phyloP scores from a whole-genome alignment of 768 basidiomycete species.

The Leucocoprinus birnbaumii region DNA sequence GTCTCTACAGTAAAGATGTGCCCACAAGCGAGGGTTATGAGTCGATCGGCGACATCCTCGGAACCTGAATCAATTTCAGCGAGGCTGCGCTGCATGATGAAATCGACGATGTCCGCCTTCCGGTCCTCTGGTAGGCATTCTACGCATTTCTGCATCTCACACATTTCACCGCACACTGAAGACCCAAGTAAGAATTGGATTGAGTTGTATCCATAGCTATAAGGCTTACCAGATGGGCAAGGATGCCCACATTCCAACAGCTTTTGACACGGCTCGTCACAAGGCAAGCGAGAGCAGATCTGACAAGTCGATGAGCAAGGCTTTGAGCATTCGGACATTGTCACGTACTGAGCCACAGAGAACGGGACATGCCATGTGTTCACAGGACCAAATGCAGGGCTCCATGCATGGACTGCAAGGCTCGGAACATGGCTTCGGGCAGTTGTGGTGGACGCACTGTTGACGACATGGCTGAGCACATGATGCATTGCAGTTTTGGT shows the following conservation, averaged over 20 bases:
- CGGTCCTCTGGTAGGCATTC: conserved; percentile 39
- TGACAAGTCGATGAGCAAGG: conserved; percentile 19
- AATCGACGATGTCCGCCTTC: conserved; percentile 49
- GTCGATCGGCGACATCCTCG: conserved; percentile 23
- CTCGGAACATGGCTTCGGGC: conserved; percentile 37
- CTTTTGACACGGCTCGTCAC: conserved; percentile 50
- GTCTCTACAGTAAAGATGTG: conserved; percentile 74
- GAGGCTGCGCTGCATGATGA: conserved; percentile 52
- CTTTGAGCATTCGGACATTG: background rate
- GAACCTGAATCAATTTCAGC: conserved; percentile 40
- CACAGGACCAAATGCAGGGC: conserved; percentile 58
- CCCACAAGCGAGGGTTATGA: conserved; percentile 63
- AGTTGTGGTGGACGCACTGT: conserved; percentile 29
- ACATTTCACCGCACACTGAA: conserved; percentile 68
- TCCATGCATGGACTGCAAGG: conserved; percentile 65
- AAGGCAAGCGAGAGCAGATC: conserved; percentile 66
- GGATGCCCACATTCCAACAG: conserved; percentile 56
- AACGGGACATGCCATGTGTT: conserved; percentile 53
- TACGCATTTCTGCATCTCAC: conserved; percentile 51
- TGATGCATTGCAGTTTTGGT: conserved; percentile 43
- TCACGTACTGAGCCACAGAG: conserved; percentile 65
- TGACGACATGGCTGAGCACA: conserved; percentile 53
- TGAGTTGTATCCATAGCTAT: background rate
- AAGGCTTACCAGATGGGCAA: conserved; percentile 59
- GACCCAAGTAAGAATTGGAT: conserved; percentile 6